phyloP scores from a whole-genome alignment of 306 rosid genomes.

The Cicer arietinum region DNA sequence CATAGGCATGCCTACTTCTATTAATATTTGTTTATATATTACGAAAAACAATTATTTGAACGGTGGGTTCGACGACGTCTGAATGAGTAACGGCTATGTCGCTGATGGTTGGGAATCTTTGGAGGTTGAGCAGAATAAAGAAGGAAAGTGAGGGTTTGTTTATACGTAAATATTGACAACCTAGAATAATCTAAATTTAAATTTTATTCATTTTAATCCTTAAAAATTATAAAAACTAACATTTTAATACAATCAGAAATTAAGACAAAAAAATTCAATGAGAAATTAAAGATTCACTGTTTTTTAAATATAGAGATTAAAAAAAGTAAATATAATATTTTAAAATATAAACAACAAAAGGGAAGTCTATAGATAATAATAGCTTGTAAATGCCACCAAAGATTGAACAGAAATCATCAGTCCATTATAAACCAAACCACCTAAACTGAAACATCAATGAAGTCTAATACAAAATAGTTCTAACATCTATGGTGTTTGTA shows the following conservation, averaged over 20 bases:
- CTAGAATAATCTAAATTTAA: neutral
- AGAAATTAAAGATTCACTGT: neutral
- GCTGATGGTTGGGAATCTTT: no score
- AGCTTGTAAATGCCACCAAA: constrained; percentile 22
- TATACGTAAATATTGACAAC: no score
- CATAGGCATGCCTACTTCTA: no score
- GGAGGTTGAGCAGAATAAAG: no score
- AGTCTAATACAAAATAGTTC: constrained; percentile 32
- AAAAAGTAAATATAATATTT: neutral
- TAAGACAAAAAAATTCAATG: neutral
- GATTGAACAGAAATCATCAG: constrained; percentile 35
- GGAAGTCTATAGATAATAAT: no score
- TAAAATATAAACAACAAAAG: no score
- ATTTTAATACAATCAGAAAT: neutral
- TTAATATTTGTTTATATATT: no score
- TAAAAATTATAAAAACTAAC: neutral
- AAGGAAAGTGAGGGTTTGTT: no score
- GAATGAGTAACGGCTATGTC: no score
- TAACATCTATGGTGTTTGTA: constrained; percentile 38
- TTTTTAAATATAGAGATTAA: neutral
- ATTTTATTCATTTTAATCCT: constrained; percentile 1
- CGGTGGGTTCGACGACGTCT: no score
- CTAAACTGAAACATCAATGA: constrained; percentile 16
- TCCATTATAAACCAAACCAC: constrained; percentile 41
- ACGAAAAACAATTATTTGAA: no score